phyloP scores from a whole-genome alignment of 73 alveolate genomes.

The Paramecium caudatum region DNA sequence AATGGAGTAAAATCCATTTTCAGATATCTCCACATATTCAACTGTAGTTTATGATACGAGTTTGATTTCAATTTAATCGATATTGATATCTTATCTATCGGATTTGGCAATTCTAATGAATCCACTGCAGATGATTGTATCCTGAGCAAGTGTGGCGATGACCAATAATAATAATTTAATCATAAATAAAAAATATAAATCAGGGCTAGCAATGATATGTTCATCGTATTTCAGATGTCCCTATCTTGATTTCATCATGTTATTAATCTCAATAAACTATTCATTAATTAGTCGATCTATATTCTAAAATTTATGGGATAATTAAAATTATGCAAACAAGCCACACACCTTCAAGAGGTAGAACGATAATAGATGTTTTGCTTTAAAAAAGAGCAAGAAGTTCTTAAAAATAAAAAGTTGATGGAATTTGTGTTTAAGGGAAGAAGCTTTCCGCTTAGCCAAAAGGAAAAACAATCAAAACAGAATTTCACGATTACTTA shows the following conservation, averaged over 20 bases:
- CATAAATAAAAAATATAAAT: background rate
- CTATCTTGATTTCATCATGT: slow-evolving; percentile 39
- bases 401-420: no score
- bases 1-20: background rate
- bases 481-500: no score
- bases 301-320: slow-evolving; percentile 1
- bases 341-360: slow-evolving; percentile 7
- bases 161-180: background rate
- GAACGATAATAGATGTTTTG: no score
- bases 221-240: slow-evolving; percentile 29
- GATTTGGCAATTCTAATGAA: background rate
- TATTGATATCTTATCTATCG: background rate
- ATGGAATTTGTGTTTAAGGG: no score
- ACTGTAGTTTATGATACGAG: background rate
- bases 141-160: background rate
- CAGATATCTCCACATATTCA: background rate
- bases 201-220: slow-evolving; percentile 42
- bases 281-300: background rate
- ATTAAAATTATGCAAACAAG: slow-evolving; percentile 29
- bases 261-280: background rate
- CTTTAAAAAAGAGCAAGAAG: no score
- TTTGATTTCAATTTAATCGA: slow-evolving; percentile 7
- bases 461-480: no score
- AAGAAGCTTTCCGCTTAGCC: no score
- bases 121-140: slow-evolving; percentile 22